Conservation (phyloP, 1,284 basidiomycete genomes). For the Cryptococcus sp. region DNA sequence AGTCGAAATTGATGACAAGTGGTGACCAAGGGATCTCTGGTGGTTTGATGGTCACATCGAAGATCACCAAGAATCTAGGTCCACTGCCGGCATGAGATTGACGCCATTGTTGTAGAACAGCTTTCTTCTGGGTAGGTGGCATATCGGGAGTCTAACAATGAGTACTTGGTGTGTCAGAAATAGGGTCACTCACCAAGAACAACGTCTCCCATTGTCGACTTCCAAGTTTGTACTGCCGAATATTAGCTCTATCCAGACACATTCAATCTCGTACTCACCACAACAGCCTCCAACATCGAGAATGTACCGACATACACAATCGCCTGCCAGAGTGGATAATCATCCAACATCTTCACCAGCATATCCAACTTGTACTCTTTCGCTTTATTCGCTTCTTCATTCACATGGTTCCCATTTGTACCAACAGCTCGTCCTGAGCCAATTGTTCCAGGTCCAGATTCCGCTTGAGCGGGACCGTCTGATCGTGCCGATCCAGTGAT, state of each 20-base stretch:
- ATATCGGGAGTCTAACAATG: conserved; percentile 55
- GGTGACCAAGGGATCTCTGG: conserved; percentile 85
- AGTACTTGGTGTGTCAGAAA: not conserved
- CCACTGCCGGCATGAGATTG: conserved; percentile 31
- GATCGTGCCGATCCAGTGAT: conserved; percentile 75
- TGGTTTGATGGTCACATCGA: conserved; percentile 83
- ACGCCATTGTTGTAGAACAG: conserved; percentile 57
- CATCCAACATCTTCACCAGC: conserved; percentile 85
- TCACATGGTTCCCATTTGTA: conserved; percentile 43
- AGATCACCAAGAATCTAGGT: conserved; percentile 70
- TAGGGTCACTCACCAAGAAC: conserved; percentile 59
- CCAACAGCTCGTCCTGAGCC: conserved; percentile 64
- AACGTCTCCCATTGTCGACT: conserved; percentile 78
- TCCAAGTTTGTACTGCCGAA: conserved; percentile 65
- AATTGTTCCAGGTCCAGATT: conserved; percentile 72
- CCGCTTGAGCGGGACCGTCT: conserved; percentile 55
- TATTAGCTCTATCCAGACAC: not conserved
- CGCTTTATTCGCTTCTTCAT: conserved; percentile 77
- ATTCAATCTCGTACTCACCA: conserved; percentile 34
- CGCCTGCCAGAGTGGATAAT: conserved; percentile 63
- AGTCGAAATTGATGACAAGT: conserved; percentile 88
- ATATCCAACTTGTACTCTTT: conserved; percentile 97
- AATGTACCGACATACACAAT: conserved; percentile 87
- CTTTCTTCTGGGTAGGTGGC: conserved; percentile 60
- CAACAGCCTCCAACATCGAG: conserved; percentile 74